Conservation (phyloP, 2,329 filamentous ascomycete species). For the Sclerotinia borealis region DNA sequence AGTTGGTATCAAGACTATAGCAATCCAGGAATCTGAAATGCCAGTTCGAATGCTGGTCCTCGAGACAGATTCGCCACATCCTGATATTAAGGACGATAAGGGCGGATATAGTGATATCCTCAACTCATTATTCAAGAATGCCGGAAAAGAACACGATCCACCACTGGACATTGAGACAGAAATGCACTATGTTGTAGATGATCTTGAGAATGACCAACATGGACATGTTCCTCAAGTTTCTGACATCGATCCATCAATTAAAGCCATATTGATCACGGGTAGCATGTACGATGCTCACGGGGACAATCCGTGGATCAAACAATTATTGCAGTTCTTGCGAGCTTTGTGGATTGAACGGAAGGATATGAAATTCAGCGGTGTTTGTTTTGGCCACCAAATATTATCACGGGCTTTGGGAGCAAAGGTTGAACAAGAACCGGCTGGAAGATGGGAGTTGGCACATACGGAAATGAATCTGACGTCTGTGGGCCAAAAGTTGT, state of each 20-base stretch:
- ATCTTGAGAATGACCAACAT: slow-evolving; percentile 1
- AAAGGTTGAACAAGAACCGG: slow-evolving; percentile 58
- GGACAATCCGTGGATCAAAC: slow-evolving; percentile 67
- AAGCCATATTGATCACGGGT: slow-evolving; percentile 78
- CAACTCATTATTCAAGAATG: slow-evolving; percentile 44
- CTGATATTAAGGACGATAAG: slow-evolving; percentile 42
- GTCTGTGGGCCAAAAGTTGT: slow-evolving; percentile 62
- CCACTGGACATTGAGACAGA: slow-evolving; percentile 49
- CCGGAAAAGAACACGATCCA: slow-evolving; percentile 47
- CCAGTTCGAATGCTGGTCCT: slow-evolving; percentile 44
- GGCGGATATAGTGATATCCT: slow-evolving; percentile 51
- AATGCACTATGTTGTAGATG: slow-evolving; percentile 47
- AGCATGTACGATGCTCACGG: slow-evolving; percentile 70
- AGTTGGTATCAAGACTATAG: neutral
- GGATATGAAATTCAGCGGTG: slow-evolving; percentile 65
- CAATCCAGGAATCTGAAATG: neutral
- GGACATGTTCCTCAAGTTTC: neutral
- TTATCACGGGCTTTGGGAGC: slow-evolving; percentile 64
- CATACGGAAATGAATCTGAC: slow-evolving; percentile 65
- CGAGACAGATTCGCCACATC: slow-evolving; percentile 51
- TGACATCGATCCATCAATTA: slow-evolving; percentile 41
- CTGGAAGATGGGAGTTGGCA: slow-evolving; percentile 73
- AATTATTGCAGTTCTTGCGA: slow-evolving; percentile 62
- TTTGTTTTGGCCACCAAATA: slow-evolving; percentile 88
- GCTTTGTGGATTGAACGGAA: slow-evolving; percentile 52